These are phyloP conservation scores for Boletus rufocinnamomeus DNA, from an alignment of 768 basidiomycete genomes.

Conservation along the genomic window DNA sequence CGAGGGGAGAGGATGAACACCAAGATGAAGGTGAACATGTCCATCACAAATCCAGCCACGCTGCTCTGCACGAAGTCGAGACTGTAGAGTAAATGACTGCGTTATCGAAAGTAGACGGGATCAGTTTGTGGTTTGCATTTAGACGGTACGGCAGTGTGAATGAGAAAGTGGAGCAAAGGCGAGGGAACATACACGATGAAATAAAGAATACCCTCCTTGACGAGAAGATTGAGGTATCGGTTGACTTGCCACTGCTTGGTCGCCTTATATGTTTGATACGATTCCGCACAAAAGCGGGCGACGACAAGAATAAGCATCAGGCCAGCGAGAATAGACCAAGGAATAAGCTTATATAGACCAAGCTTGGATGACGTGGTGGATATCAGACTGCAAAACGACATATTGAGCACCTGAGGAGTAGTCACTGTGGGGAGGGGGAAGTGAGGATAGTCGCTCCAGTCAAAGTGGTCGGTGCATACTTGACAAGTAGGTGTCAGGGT, in stretches of 20 bases:
- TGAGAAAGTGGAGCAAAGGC: not conserved
- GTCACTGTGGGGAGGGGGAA: constrained; percentile 9
- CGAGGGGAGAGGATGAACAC: constrained; percentile 1
- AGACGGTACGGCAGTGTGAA: too few species aligned
- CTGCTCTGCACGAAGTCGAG: constrained; percentile 6
- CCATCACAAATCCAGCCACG: not conserved
- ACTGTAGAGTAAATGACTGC: constrained; percentile 17
- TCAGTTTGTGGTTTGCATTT: not conserved
- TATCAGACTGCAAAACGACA: constrained; percentile 17
- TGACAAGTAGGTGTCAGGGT: constrained; percentile 3
- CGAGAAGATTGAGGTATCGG: constrained; percentile 7
- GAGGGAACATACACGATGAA: constrained; percentile 14
- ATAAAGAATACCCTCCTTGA: too few species aligned
- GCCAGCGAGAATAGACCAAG: constrained; percentile 14
- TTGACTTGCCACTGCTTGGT: constrained; percentile 13
- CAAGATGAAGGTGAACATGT: not conserved
- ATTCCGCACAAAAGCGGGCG: constrained; percentile 7
- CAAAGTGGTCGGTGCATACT: too few species aligned
- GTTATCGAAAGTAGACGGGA: not conserved
- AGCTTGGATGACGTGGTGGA: not conserved
- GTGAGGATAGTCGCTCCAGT: not conserved
- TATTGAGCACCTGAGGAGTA: not conserved
- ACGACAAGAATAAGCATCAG: constrained; percentile 15
- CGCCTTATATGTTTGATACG: not conserved
- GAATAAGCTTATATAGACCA: constrained; percentile 12